Base-by-base conservation (phyloP, 202 grass and related monocot genomes). In the Carex arenaria region DNA sequence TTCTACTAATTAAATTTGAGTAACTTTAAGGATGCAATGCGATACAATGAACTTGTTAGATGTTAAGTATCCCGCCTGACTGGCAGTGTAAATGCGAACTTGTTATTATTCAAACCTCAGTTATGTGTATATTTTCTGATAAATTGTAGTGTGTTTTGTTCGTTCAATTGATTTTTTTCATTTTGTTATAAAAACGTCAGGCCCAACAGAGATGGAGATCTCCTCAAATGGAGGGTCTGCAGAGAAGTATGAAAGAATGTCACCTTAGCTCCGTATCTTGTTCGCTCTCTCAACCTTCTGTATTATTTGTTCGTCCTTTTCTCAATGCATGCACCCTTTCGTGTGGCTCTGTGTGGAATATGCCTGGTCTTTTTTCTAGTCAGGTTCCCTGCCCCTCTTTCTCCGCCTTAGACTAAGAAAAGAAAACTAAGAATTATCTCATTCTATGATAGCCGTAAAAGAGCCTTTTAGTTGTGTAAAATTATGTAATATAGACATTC, bases 211-310 rank as follows among this genome's bases (percentile, higher is more conserved):
- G 40, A 89, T 93, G 91, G 85, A 93, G 64, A 68, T 67, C 53
- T 80, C 90, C 40, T 56, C 89, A 34, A 93, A 88, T 30, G 91
- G 89, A 84, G 89, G 90, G 85, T 87, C 90, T 54, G 67, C 85
- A 13, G 87, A 95, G 51, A 91, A 89, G 76, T 91, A 89, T 53
- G 93, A 98, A 79, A 86, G 90, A 22, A 95, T 95, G 95, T 89
- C 91, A 72, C 93, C 93, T 80, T 36, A 54, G 36, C 10, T 66
- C 61, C 17, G 40, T 72, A 15, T 61, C 49, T 54, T 38, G 67
- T 49, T 77, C 65, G 53, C 54, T 10, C 4, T 85, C 72, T 84
- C 64, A 75, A 88, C 66, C 85, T 85, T 86, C 63, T 65, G 43
- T 82, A 85, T 20, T 38, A 89, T 76, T 60, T 78, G 74, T 40